Percentiles rank a stretch among this genome's conserved stretches.
phyloP scores from a whole-genome alignment of 441 rosid genomes.

The Omphalea diandra region DNA sequence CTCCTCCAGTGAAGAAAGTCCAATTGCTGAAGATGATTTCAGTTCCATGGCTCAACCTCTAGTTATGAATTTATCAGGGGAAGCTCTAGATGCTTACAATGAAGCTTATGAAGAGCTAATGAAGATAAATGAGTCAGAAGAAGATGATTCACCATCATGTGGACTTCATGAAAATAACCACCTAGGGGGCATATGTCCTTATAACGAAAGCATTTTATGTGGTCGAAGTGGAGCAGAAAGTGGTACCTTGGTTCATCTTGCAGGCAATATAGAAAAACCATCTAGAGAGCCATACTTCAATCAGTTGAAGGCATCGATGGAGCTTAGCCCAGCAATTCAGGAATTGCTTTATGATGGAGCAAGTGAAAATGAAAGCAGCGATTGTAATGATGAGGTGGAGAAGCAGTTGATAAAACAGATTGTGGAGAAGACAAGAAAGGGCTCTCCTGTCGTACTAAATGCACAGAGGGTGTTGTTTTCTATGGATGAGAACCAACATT shows the following conservation, averaged over 20 bases:
- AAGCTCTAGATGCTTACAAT: constrained; percentile 73
- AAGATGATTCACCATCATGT: constrained; percentile 45
- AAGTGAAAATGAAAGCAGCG: constrained; percentile 50
- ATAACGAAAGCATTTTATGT: constrained; percentile 29
- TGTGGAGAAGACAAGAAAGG: constrained; percentile 80
- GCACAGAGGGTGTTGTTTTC: constrained; percentile 61
- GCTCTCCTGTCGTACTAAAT: constrained; percentile 65
- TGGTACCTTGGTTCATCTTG: constrained; percentile 10
- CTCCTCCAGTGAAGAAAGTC: constrained; percentile 36
- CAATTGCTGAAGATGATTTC: constrained; percentile 27
- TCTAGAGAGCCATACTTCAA: constrained; percentile 9
- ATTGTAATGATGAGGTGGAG: constrained; percentile 58
- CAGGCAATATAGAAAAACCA: constrained; percentile 1
- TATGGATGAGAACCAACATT: constrained; percentile 36
- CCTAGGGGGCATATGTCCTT: constrained; percentile 22
- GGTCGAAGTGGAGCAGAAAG: constrained; percentile 21
- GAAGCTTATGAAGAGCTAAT: constrained; percentile 66
- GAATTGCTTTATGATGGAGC: constrained; percentile 37
- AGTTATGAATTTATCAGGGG: constrained; percentile 69
- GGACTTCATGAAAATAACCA: constrained; percentile 30
- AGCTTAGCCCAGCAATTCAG: constrained; percentile 27
- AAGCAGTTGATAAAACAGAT: constrained; percentile 73
- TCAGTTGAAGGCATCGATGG: constrained; percentile 17
- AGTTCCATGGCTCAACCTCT: constrained; percentile 43
- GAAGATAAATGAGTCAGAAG: constrained; percentile 58